These are phyloP conservation scores for Fusarium burgessii DNA, from an alignment of 2,329 filamentous ascomycete species.

Conservation along the genomic window DNA sequence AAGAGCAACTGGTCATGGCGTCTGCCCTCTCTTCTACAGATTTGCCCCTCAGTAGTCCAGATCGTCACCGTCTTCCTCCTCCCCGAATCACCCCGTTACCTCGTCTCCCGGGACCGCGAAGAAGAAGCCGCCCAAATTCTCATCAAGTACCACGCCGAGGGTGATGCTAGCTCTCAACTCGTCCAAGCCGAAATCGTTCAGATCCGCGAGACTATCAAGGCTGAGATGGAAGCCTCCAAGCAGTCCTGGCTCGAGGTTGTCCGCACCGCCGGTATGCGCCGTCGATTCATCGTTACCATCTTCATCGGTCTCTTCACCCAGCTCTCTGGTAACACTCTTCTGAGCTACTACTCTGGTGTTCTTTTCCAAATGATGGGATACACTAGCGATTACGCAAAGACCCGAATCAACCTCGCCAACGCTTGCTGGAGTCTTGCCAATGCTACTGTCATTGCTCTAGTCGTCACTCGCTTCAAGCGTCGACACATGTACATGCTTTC, in stretches of 20 bases:
- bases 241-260: slow-evolving; percentile 65
- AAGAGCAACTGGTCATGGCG: slow-evolving; percentile 50
- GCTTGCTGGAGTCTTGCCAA: slow-evolving; percentile 60
- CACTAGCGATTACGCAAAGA: slow-evolving; percentile 56
- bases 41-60: slow-evolving; percentile 54
- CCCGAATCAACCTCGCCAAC: slow-evolving; percentile 59
- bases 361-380: slow-evolving; percentile 61
- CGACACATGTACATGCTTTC: slow-evolving; percentile 65
- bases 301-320: slow-evolving; percentile 66
- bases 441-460: slow-evolving; percentile 55
- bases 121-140: slow-evolving; percentile 52
- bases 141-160: slow-evolving; percentile 63
- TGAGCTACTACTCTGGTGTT: slow-evolving; percentile 48
- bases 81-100: slow-evolving; percentile 52
- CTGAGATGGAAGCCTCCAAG: slow-evolving; percentile 64
- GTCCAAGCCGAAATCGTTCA: slow-evolving; percentile 71
- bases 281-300: slow-evolving; percentile 60
- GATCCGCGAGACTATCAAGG: slow-evolving; percentile 67
- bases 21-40: slow-evolving; percentile 60
- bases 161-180: slow-evolving; percentile 61
- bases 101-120: slow-evolving; percentile 47
- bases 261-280: slow-evolving; percentile 61
- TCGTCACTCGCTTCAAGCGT: slow-evolving; percentile 60
- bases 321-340: slow-evolving; percentile 60
- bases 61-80: slow-evolving; percentile 53